Evolutionary conservation across 2,329 filamentous ascomycete genomes (phyloP).

Genomic region (Eurotiales sp.): DNA sequence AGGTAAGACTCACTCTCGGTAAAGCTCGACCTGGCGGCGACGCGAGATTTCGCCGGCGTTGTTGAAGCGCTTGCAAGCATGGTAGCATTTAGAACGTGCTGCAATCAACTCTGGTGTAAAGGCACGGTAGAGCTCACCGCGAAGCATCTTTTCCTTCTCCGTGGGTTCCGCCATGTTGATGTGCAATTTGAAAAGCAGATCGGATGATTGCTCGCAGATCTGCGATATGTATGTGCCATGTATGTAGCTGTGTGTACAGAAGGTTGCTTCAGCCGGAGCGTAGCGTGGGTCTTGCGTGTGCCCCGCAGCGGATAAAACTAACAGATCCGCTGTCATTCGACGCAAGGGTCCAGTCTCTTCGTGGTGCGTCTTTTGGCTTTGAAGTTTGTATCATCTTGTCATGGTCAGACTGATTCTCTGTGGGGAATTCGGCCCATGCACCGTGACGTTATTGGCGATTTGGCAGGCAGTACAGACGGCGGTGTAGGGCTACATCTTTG

Average conservation of each 20-base stretch:
- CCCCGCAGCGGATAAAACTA: constrained; percentile 4
- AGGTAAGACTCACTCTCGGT: constrained; percentile 62
- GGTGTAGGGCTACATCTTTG: too few relatives aligned
- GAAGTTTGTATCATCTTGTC: too few relatives aligned
- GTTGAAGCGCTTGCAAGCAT: constrained; percentile 63
- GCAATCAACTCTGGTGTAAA: constrained; percentile 66
- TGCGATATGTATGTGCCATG: too few relatives aligned
- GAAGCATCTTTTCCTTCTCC: constrained; percentile 51
- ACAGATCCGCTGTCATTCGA: not conserved
- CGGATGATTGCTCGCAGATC: too few relatives aligned
- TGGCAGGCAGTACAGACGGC: too few relatives aligned
- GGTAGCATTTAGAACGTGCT: constrained; percentile 59
- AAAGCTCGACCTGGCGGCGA: constrained; percentile 62
- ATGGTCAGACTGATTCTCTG: too few relatives aligned
- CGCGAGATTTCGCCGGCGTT: constrained; percentile 57
- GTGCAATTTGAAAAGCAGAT: too few relatives aligned
- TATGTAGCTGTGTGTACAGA: not conserved
- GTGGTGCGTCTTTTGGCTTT: too few relatives aligned
- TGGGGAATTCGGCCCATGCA: too few relatives aligned
- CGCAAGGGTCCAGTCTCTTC: too few relatives aligned
- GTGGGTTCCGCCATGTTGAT: constrained; percentile 20
- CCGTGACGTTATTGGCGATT: too few relatives aligned
- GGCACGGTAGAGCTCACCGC: constrained; percentile 69
- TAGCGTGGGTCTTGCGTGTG: not conserved
- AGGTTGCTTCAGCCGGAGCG: not conserved